Evolutionary conservation across 768 basidiomycete species (phyloP).

Genomic region (Lentinula lateritia): DNA sequence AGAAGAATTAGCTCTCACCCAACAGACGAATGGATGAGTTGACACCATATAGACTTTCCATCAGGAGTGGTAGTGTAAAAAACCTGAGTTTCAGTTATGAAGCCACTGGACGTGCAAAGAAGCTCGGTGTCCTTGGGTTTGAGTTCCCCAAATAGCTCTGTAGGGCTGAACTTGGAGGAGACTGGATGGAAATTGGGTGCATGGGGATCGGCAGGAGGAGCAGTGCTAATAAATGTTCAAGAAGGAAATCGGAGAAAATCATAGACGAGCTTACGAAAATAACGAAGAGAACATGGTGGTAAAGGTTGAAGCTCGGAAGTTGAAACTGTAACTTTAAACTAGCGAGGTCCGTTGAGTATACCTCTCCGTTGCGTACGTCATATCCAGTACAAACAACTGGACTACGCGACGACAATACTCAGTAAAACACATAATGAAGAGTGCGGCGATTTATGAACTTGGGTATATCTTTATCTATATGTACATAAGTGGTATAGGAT

Average conservation of each 20-base stretch:
- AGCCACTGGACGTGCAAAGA: conserved; percentile 70
- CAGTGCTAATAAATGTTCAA: conserved; percentile 31
- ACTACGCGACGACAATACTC: too few relatives aligned
- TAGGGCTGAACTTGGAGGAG: conserved; percentile 47
- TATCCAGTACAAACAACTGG: too few relatives aligned
- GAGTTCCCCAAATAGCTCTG: conserved; percentile 71
- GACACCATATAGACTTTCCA: conserved; percentile 73
- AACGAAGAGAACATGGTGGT: conserved; percentile 69
- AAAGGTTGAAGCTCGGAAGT: neutral
- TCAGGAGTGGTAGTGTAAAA: conserved; percentile 83
- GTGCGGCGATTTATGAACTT: too few relatives aligned
- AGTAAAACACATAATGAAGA: too few relatives aligned
- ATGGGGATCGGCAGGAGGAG: conserved; percentile 52
- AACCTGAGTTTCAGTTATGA: conserved; percentile 84
- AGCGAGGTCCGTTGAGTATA: too few relatives aligned
- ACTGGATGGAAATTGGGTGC: conserved; percentile 85
- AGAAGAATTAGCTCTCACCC: conserved; percentile 53
- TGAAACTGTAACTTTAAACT: neutral
- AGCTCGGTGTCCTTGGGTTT: conserved; percentile 74
- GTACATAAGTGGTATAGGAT: neutral
- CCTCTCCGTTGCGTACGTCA: too few relatives aligned
- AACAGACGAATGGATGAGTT: conserved; percentile 83
- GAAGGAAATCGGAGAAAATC: neutral
- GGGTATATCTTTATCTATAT: too few relatives aligned
- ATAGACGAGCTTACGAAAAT: conserved; percentile 59